Base-by-base conservation (phyloP, 192 early-diverging fungal species). In the Rhizoclosmatium sp. region DNA sequence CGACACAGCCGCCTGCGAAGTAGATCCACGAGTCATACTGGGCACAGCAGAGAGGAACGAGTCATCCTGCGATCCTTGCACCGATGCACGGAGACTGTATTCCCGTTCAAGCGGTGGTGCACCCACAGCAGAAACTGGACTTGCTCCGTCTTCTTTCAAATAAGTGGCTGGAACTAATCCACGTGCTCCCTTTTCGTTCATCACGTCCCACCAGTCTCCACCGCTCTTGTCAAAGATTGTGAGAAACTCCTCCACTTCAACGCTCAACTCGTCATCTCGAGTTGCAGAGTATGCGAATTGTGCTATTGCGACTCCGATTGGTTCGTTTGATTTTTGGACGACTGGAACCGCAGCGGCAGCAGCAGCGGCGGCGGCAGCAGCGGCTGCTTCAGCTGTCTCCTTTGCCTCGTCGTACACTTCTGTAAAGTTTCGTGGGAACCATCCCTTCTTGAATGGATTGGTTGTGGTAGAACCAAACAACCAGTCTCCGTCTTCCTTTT, bases 401-500 rank as follows among this genome's bases (percentile, higher is more conserved):
- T 59, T 71, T 21, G 81, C 84, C 5, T 40, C 16, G 56, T 80
- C 76, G 44, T 87, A 79, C 44, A 70, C 78, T 58, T 90, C 86
- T 1, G 87, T 86, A 83, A 88, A 93, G 39, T 81, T 88, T 39
- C 79, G 81, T 62, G 92, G 92, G 77, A 93, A 91, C 84, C 87
- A 93, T 3, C 92, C 92, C 10, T 48, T 44, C 16, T 75, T 47
- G 54, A 69, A 73, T 64, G 78, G 75, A 2, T 84, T 71, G 3
- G 77, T 80, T 3, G 82, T 74, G n/a, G 9, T 49, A 40, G n/a
- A 31, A 42, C 92, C 91, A 82, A 82, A 91, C 69, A 90, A 84
- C 92, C 92, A 93, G 47, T 93, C 92, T 47, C 90, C 89, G 44
- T 90, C 81, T 75, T 93, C 89, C 56, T 84, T 82, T 80, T 89